These are phyloP conservation scores for Chlorella variabilis DNA, from an alignment of 163 green algal species.

Conservation along the genomic window DNA sequence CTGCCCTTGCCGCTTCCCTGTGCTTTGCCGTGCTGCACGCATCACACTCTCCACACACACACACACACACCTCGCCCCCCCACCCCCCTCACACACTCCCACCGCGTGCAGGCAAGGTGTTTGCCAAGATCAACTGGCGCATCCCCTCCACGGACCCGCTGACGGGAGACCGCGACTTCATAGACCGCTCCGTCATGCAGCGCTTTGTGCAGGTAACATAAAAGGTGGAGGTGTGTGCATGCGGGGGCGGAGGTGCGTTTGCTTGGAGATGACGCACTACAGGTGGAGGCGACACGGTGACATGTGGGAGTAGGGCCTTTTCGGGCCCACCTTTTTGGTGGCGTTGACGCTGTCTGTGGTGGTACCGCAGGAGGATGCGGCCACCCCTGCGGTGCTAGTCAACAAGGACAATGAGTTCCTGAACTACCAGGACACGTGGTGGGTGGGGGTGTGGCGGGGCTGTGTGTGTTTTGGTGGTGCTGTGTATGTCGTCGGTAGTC, in stretches of 20 bases:
- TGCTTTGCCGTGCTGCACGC: background rate
- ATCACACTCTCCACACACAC: background rate
- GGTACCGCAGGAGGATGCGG: constrained; percentile 24
- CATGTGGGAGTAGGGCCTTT: too few species aligned
- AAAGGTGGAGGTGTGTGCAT: too few species aligned
- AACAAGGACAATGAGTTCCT: constrained; percentile 89
- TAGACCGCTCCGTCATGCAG: constrained; percentile 78
- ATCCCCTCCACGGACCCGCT: constrained; percentile 52
- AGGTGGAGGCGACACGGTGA: too few species aligned
- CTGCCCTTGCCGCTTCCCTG: too few species aligned
- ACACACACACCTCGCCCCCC: too few species aligned
- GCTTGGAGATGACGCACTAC: too few species aligned
- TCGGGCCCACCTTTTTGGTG: too few species aligned
- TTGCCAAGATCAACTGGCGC: constrained; percentile 86
- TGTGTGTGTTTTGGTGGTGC: too few species aligned
- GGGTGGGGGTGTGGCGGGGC: constrained; percentile 5
- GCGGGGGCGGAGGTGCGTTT: too few species aligned
- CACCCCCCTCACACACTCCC: too few species aligned
- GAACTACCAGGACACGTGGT: constrained; percentile 91
- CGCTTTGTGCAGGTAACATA: constrained; percentile 69
- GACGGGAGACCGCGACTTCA: constrained; percentile 71
- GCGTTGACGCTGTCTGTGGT: too few species aligned
- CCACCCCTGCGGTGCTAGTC: constrained; percentile 63
- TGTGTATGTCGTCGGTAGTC: too few species aligned
- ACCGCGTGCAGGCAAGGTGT: constrained; percentile 59